Evolutionary conservation across 2,329 filamentous ascomycete species (phyloP), one percentile per base, ranked within the genome.

Genomic region (Ampelomyces quisqualis): DNA sequence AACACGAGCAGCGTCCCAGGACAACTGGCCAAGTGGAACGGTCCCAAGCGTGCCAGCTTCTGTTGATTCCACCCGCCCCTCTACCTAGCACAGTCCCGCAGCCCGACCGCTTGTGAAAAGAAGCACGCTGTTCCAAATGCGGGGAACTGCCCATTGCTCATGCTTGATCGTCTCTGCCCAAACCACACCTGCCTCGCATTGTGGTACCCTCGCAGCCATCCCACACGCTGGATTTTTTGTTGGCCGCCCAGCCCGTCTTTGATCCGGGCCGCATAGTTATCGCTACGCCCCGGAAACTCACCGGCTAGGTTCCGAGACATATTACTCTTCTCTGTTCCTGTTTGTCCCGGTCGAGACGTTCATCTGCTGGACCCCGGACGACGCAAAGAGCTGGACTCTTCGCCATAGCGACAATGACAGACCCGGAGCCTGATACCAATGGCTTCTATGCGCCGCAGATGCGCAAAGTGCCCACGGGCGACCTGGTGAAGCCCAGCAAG

Each of bases 401-500:
- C 44, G 21, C 45, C 46, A 28, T 35, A 35, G 45, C 51, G 38
- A 51, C n/a, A 7, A 62, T 60, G 58, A 54, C 64, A 13, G 38
- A 40, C 24, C 14, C 30, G 30, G 62, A 58, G 33, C 50, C 60
- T 50, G 68, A 70, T 59, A 66, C 60, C 51, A 68, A 70, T 59
- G 67, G 66, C 52, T 58, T 60, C 38, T 68, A 59, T 49, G 54
- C 58, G 54, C 65, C 65, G 9, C 64, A 69, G 30, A 67, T 70
- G 66, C 65, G 67, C 53, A 58, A 58, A 36, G 65, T 70, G 45
- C 66, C 67, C 38, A 58, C 60, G 21, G 72, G 71, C 54, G 70
- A 74, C 34, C 70, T 73, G 43, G 66, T 73, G 51, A 63, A 62
- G 47, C 72, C 72, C 40, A 62, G 60, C 51, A 65, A 63, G 57